Evolutionary conservation across 2,329 filamentous ascomycete genomes (phyloP), one percentile per base, ranked within the genome.

Genomic region (Monilinia vaccinii-corymbosi): DNA sequence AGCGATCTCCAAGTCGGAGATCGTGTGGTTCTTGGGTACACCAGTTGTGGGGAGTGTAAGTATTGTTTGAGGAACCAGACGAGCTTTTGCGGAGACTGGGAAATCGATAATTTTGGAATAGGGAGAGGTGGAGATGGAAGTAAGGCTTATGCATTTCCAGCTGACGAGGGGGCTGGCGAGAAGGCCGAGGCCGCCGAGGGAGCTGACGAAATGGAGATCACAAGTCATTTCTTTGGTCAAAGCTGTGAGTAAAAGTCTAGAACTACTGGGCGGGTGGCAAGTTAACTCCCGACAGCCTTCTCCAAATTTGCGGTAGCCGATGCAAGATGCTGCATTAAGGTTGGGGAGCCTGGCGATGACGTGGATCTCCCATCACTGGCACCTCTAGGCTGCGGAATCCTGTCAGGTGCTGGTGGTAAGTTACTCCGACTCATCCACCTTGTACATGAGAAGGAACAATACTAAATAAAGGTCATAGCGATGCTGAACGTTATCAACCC

Each of bases 301-400:
- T 53, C 66, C 6, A 66, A 64, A 14, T 44, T 66, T 25, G 65
- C 70, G 2, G 66, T 70, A 14, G 71, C 71, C 0, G 63, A 62
- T 25, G 65, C 58, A 40, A 60, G 53, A 25, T 65, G 63, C 36
- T 65, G 72, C 0, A 64, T 73, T 40, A 68, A 66, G 45, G 66
- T 67, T 42, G 63, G 60, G 1, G 61, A 65, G 23, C 42, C 55
- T 28, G 55, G 32, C 28, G 25, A 28, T 28, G 52, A 62, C 8
- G 65, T 67, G 8, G 67, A 72, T 44, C 59, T 75, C 44, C 64
- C 67, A 1, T 61, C 72, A 18, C 71, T 73, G 40, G 72, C 75
- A 8, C 74, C 75, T 2, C 66, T 78, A 23, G 75, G 75, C 0
- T 78, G 76, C 62, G 75, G 75, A 0, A 71, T 76, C 40, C 72